These are phyloP conservation scores for Pseudozyma sp. DNA, from an alignment of 1,284 basidiomycete species.

Conservation along the genomic window DNA sequence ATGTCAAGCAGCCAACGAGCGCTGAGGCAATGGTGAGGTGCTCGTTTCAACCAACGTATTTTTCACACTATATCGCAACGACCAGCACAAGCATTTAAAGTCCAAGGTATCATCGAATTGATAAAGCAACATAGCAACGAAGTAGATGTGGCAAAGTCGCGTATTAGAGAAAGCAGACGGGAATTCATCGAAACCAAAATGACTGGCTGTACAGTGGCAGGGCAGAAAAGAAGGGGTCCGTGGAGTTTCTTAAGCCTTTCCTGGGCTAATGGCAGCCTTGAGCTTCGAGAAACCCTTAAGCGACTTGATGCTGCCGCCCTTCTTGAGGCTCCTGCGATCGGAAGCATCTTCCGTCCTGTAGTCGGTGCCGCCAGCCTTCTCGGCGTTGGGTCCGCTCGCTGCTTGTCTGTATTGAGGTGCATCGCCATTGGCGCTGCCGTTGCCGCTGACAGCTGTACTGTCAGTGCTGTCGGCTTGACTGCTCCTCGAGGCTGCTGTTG, in stretches of 20 bases:
- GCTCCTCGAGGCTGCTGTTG: no score
- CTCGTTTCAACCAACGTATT: background rate
- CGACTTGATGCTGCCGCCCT: conserved; percentile 35
- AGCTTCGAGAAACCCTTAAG: conserved; percentile 43
- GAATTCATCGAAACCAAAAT: background rate
- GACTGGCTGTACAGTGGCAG: background rate
- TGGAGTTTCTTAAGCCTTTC: no score
- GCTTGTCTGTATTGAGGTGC: conserved; percentile 13
- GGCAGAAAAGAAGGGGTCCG: no score
- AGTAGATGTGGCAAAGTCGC: background rate
- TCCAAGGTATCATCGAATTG: conserved; percentile 15
- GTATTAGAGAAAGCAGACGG: conserved; percentile 9
- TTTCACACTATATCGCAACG: background rate
- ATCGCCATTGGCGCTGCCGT: conserved; percentile 23
- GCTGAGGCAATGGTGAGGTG: background rate
- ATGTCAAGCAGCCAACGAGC: background rate
- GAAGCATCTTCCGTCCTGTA: conserved; percentile 32
- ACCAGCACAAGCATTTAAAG: background rate
- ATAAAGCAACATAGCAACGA: conserved; percentile 3
- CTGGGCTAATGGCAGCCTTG: conserved; percentile 34
- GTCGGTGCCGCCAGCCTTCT: conserved; percentile 27
- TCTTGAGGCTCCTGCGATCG: conserved; percentile 25
- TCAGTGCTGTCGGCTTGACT: conserved; percentile 11
- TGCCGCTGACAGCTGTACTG: conserved; percentile 2
- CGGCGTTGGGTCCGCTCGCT: conserved; percentile 4